Base-by-base conservation (phyloP, 257 asterid species). In the Eucommia ulmoides region DNA sequence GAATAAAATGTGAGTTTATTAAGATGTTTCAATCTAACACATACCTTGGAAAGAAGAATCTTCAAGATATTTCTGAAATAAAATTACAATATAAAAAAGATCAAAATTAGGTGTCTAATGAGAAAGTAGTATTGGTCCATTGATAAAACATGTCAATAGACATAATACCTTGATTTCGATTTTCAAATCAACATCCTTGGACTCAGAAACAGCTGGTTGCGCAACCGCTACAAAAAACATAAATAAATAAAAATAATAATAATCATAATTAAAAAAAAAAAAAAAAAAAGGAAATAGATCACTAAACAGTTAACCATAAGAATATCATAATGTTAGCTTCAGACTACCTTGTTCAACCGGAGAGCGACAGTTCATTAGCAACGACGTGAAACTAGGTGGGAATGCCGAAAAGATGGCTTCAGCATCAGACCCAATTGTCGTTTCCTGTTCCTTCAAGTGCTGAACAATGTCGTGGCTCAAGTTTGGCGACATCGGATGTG, bases 351-450 rank as follows among this genome's bases (percentile, higher is more conserved):
- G 66, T 47, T 67, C 62, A 58, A 59, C 69, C 63, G 70, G 67
- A 49, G 93, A 77, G 61, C 68, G 54, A 60, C 87, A 82, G 73
- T 70, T 78, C 67, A 52, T 74, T 64, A 88, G 52, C 65, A 84
- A 65, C 29, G 88, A 76, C 2, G 83, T 67, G 74, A 84, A 88
- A 69, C 94, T 78, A 52, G 94, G 97, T 59, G 97, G 95, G 55
- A 73, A 75, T 11, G 50, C 46, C 7, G 74, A 35, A 55, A 58
- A 59, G 25, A 64, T 45, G 49, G 56, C 76, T 33, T 66, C 81
- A 57, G 65, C 71, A 64, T 66, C 69, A 25, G 24, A 19, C 53
- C 59, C 58, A 61, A 54, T 33, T 45, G 46, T 47, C 20, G 19
- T 51, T 66, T 65, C 85, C 21, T 54, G 62, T 29, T 60, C 25